Conservation (phyloP, 192 early-diverging fungal species). For the Piromyces finnis region DNA sequence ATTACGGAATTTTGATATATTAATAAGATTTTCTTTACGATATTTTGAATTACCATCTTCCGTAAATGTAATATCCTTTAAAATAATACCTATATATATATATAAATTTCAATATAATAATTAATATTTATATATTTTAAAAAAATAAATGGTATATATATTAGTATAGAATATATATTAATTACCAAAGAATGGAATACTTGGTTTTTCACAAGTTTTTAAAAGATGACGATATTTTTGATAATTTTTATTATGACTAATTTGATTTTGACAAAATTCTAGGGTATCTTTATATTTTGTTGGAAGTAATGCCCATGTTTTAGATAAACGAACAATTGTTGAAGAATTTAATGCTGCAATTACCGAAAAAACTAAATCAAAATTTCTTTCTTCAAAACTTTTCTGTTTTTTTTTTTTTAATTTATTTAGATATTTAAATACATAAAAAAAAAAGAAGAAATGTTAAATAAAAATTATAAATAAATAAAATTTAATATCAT, state of each 20-base stretch:
- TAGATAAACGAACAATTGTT: neutral
- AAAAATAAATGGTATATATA: no score
- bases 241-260: neutral
- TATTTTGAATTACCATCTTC: neutral
- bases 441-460: neutral
- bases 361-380: neutral
- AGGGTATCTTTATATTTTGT: neutral
- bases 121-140: no score
- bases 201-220: neutral
- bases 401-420: neutral
- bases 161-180: no score
- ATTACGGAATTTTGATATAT: neutral
- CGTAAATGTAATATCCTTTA: neutral
- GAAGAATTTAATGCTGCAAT: neutral
- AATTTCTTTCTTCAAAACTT: neutral
- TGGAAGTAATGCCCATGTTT: neutral
- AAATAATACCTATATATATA: neutral
- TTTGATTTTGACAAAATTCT: neutral
- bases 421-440: neutral
- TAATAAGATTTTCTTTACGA: neutral
- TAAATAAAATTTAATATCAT: no score
- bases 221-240: neutral
- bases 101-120: no score
- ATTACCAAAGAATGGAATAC: neutral
- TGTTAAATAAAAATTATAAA: no score